Evolutionary conservation across 2,329 filamentous ascomycete species (phyloP).

Genomic region (Hymenoscyphus albidus): DNA sequence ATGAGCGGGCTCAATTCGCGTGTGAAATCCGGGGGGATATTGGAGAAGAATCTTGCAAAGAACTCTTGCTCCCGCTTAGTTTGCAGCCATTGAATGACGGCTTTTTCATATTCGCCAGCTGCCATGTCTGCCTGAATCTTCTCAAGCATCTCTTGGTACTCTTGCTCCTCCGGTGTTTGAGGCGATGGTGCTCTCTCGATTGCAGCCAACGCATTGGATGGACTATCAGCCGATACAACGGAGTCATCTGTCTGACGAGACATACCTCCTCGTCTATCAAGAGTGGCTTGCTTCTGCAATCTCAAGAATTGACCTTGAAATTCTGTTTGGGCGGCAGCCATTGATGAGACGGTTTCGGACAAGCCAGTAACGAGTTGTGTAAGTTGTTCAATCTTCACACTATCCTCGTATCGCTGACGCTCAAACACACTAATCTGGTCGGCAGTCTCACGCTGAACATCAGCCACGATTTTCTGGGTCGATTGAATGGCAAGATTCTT

Average conservation of each 20-base stretch:
- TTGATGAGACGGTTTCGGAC: conserved; percentile 63
- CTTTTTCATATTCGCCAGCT: conserved; percentile 57
- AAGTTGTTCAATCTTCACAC: conserved; percentile 69
- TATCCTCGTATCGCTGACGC: conserved; percentile 33
- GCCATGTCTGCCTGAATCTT: conserved; percentile 61
- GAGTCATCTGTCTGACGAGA: conserved; percentile 17
- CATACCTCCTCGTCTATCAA: conserved; percentile 35
- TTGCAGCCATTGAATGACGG: conserved; percentile 65
- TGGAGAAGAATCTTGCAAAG: conserved; percentile 53
- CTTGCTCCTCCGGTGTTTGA: conserved; percentile 46
- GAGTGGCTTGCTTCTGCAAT: conserved; percentile 48
- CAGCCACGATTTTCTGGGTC: conserved; percentile 62
- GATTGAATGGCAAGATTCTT: conserved; percentile 61
- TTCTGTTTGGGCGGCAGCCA: conserved; percentile 65
- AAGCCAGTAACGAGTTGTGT: conserved; percentile 62
- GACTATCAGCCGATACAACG: conserved; percentile 10
- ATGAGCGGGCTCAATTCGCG: conserved; percentile 57
- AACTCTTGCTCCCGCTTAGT: conserved; percentile 59
- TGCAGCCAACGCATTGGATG: conserved; percentile 26
- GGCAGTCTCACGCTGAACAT: conserved; percentile 58
- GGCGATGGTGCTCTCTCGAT: conserved; percentile 40
- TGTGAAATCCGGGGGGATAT: conserved; percentile 50
- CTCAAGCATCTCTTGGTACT: conserved; percentile 53
- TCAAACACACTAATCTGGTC: conserved; percentile 33
- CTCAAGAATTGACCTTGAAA: conserved; percentile 64